Base-by-base conservation (phyloP, 179 eudicot species). In the Actinidia polygama region DNA sequence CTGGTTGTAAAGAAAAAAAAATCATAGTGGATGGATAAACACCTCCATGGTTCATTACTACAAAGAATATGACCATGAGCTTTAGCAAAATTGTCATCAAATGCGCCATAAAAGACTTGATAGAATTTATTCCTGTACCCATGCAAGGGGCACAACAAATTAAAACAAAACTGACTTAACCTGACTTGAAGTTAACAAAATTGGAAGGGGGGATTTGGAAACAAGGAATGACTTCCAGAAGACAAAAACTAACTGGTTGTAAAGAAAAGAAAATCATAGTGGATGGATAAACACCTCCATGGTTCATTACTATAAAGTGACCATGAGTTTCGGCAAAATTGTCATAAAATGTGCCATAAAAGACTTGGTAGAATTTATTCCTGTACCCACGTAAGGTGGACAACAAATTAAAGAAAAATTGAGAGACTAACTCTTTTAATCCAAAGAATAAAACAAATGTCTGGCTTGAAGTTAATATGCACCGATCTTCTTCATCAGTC, bases 341-440 rank as follows among this genome's bases (percentile, higher is more conserved):
- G 87, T 95, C 92, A 82, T 91, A 94, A 85, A 96, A 95, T 54
- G 91, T 90, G 75, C 94, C 87, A 86, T 96, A 95, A 83, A 95
- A 87, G 19, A 79, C 82, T 84, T 90, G 90, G 83, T 92, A 96
- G 85, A 96, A 96, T 81, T 84, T 83, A 75, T 85, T 87, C 90
- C 98, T 94, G 85, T 30, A 77, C 75, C 55, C 58, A 84, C 53
- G 50, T 78, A 49, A 83, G 64, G 46, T 10, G 50, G 47, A 57
- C 19, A 66, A 82, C 10, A 73, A 79, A 63, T 84, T 18, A 81
- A 83, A 78, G 44, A 47, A 54, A 84, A 80, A 76, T 62, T 26
- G 67, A 55, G 21, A 57, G 74, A 36, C 47, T n/a, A 73, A 72
- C 51, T 49, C 57, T 55, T 55, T 64, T 58, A 46, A 50, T 8